Base-by-base conservation (phyloP, 805 yeast genomes). In the Pichia rugopelliculosa region DNA sequence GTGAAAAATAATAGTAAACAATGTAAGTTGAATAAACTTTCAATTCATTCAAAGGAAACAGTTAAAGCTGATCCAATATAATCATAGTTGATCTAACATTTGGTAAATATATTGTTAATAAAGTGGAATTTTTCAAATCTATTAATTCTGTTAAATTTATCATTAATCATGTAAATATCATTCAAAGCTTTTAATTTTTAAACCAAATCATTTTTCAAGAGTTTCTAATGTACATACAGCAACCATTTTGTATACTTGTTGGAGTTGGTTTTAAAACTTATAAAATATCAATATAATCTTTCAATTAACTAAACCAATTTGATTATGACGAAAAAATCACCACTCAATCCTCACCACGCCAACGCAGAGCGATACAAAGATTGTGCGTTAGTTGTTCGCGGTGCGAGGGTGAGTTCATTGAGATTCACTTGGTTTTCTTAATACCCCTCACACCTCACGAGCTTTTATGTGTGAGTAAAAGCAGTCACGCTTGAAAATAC, bases 221-320 rank as follows among this genome's bases (percentile, higher is more conserved):
- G n/a, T 18, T 30, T 17, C 6, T 26, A 36, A 18, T 22, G 34
- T 40, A 60, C 65, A 55, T 60, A 60, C 65, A 53, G 63, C 61
- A 59, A 59, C 62, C 65, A 60, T 60, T 46, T 53, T 58, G 54
- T 49, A 45, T 53, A 45, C 46, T 53, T 42, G 34, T 44, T 44
- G 34, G 44, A 37, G 46, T 25, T 48, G 37, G 18, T 4, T 21
- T 23, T 4, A 10, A 4, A 6, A 17, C 17, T 21, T 21, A 18
- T 6, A 30, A 20, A 20, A 27, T 4, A n/a, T 41, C 34, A 4
- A 21, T 10, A 41, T 7, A 18, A 6, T 12, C 17, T 36, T 27
- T 21, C 22, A 18, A 12, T 21, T 36, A 36, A 21, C 24, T 21
- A 21, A 13, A 24, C 25, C 25, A 22, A 12, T 12, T 22, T 17